Base-by-base conservation (phyloP, 129 eudicot species). In the Chrysanthemum seticuspe region DNA sequence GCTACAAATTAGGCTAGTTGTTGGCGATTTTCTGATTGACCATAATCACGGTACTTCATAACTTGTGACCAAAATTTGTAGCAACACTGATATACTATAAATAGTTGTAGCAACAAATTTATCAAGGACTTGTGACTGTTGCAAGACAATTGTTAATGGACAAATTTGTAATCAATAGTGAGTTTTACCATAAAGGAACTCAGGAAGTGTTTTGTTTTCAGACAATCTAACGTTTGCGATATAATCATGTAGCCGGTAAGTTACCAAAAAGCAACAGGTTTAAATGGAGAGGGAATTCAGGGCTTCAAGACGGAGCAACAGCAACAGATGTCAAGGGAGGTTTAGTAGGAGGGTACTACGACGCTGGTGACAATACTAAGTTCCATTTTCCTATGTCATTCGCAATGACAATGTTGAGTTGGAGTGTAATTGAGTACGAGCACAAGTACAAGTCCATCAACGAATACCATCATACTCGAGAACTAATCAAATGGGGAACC, bases 401-500 rank as follows among this genome's bases (percentile, higher is more conserved):
- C 65, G 88, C 97, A 0, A 81, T 95, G 94, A 90, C 97, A 2
- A 85, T 95, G 96, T 68, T 95, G 54, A 90, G 99, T 60, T 95
- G 97, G 99, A 95, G 97, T 18, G 83, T 88, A 5, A 86, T 95
- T 67, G 99, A 95, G 25, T 95, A 95, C 62, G 87, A 83, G 31
- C 89, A 83, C 79, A 95, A 95, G 78, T 95, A 86, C 77, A 76
- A 76, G 27, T 83, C 75, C 70, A 72, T 83, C n/a, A 86, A 81
- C 0, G 96, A 95, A 83, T 86, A 84, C 27, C 81, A 88, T 34
- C 99, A 90, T 69, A 79, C 80, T 61, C 80, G 87, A 36, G 96
- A 88, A 2, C 86, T 95, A 55, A 90, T 95, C 82, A 90, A 86
- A 71, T 95, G 99, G 99, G 99, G 99, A 16, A 86, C 87, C 16